Base-by-base conservation (phyloP, 1,284 basidiomycete species). In the Microbotryum saponariae region DNA sequence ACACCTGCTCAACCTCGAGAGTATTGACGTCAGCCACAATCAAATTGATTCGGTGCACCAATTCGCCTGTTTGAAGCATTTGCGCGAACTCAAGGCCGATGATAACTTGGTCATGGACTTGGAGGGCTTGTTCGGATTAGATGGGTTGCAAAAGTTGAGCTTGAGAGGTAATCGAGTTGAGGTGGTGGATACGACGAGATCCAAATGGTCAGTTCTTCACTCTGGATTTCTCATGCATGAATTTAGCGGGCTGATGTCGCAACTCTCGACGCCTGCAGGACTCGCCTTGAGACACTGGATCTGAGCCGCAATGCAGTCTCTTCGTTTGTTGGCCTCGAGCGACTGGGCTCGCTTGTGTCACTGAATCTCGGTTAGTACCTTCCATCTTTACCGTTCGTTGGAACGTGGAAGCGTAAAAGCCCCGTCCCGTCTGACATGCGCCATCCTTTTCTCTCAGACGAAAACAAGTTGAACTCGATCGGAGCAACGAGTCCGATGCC, bases 1-100 rank as follows among this genome's bases (percentile, higher is more conserved):
- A 72, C 92, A 97, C 75, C 79, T 98, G 68, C 78, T 81, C 46
- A 89, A 89, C 74, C 81, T 98, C 49, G 89, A 93, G 76, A 84
- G 82, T 71, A 81, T 98, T 68, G 91, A 98, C 77, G 85, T 98
- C 67, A 93, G 91, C 74, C 77, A 83, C 70, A 98, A 98, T 75
- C 83, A 89, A 65, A 81, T 98, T 58, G 89, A 93, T 67, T 89
- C 87, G 18, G 79, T 96, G 52, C 81, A 81, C 52, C 89, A 93
- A 73, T 78, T 97, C n/a, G 81, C 83, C 65, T 89, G 87, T 74
- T 80, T 96, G 58, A 81, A 82, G 64, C 89, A 91, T 74, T 79
- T 98, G 58, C 84, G 89, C 52, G 91, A 97, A 74, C 82, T 98
- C 55, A 86, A 85, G 59, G 88, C 89, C 21, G 91, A 97, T 74